phyloP scores from a whole-genome alignment of 371 early-diverging fungal species.

The Syncephalis plumigaleata region DNA sequence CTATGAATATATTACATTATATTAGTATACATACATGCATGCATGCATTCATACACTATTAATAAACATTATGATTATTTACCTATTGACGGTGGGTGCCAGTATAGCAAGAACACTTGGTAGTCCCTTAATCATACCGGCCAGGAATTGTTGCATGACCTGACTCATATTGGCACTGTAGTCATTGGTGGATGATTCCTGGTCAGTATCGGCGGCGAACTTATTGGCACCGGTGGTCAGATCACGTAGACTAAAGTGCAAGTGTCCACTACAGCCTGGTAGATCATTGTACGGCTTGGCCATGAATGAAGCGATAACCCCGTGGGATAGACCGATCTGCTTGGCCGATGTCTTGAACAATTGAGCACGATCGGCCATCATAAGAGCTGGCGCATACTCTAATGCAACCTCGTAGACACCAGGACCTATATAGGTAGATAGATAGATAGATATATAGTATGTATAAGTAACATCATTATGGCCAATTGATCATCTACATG shows the following conservation, averaged over 20 bases:
- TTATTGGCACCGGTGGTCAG: slow-evolving; percentile 22
- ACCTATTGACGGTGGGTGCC: slow-evolving; percentile 69
- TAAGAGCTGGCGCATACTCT: slow-evolving; percentile 36
- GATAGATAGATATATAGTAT: too few species aligned
- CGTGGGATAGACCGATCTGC: slow-evolving; percentile 46
- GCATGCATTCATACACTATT: slow-evolving; percentile 1
- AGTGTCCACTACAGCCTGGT: slow-evolving; percentile 73
- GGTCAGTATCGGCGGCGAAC: slow-evolving; percentile 22
- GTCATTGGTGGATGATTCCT: background rate
- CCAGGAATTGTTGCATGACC: slow-evolving; percentile 43
- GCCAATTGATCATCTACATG: background rate
- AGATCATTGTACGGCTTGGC: slow-evolving; percentile 57
- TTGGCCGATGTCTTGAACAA: slow-evolving; percentile 67
- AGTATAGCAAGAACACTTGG: slow-evolving; percentile 56
- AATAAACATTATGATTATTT: background rate
- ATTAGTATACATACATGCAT: background rate
- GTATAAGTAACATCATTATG: too few species aligned
- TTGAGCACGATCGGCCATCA: slow-evolving; percentile 53
- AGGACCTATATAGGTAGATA: too few species aligned
- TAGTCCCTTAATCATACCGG: slow-evolving; percentile 53
- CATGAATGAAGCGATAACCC: slow-evolving; percentile 69
- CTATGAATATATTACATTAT: too few species aligned
- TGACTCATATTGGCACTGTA: slow-evolving; percentile 14
- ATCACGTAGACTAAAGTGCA: slow-evolving; percentile 53
- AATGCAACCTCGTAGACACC: slow-evolving; percentile 76